These are phyloP conservation scores for Podospora pseudopauciseta DNA, from an alignment of 495 filamentous ascomycete genomes.

Conservation along the genomic window DNA sequence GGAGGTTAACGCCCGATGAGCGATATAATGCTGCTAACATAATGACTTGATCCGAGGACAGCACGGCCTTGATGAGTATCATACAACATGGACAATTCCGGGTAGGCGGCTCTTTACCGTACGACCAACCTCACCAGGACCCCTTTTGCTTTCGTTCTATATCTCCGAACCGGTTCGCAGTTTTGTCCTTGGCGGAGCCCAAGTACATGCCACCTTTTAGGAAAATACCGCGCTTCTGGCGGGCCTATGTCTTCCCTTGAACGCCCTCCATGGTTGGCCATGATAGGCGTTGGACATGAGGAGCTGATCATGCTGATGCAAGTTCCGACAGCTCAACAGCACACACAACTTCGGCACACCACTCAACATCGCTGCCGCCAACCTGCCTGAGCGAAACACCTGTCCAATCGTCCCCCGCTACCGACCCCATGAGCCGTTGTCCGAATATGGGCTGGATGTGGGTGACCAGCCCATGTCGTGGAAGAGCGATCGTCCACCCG, in stretches of 20 bases:
- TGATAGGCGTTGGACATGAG: background rate
- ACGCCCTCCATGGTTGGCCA: background rate
- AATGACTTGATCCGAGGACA: too few relatives aligned
- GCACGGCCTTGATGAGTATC: too few relatives aligned
- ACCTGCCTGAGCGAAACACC: background rate
- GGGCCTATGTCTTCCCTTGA: background rate
- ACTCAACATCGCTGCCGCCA: background rate
- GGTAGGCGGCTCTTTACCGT: too few relatives aligned
- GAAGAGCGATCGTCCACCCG: background rate
- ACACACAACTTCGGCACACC: background rate
- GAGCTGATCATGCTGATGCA: background rate
- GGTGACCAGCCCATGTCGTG: background rate
- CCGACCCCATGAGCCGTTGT: background rate
- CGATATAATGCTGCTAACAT: too few relatives aligned
- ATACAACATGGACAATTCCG: too few relatives aligned
- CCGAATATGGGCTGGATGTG: background rate
- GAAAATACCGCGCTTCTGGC: background rate
- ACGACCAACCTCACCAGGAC: too few relatives aligned
- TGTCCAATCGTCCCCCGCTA: background rate
- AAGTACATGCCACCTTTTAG: background rate
- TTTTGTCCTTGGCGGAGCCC: background rate
- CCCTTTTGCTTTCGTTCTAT: too few relatives aligned
- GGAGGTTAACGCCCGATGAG: too few relatives aligned
- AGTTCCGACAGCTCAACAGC: background rate
- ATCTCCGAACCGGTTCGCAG: too few relatives aligned